A percentile compares a stretch with the other conserved stretches of the same genome.
phyloP scores from a whole-genome alignment of 306 rosid genomes.

The Dalbergia cochinchinensis region DNA sequence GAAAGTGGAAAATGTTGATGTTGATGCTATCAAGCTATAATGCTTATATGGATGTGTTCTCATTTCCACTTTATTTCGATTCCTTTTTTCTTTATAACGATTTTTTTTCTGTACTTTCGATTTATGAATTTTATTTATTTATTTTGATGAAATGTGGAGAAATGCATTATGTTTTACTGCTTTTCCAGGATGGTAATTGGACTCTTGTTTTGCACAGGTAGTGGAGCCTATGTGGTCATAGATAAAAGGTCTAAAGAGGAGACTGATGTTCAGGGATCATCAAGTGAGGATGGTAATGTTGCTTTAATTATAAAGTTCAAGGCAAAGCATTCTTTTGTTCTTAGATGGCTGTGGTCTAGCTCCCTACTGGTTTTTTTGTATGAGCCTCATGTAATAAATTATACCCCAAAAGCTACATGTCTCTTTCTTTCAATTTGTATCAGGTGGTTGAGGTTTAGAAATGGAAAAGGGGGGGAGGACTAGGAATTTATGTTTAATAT shows the following conservation, averaged over 20 bases:
- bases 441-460: constrained; percentile 23
- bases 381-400: constrained; percentile 21
- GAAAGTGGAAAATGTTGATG: constrained; percentile 13
- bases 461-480: constrained; percentile 10
- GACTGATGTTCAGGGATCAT: constrained; percentile 69
- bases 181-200: constrained; percentile 34
- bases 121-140: constrained; percentile 6
- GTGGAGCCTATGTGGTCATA: constrained; percentile 90
- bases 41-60: constrained; percentile 21
- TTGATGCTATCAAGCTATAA: constrained; percentile 8
- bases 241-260: constrained; percentile 79
- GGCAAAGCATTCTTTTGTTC: constrained; percentile 30
- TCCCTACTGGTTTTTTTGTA: constrained; percentile 14
- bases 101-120: constrained; percentile 15
- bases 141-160: constrained; percentile 36
- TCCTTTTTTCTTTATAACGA: not conserved
- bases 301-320: constrained; percentile 38
- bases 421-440: constrained; percentile 24
- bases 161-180: constrained; percentile 14
- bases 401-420: constrained; percentile 8
- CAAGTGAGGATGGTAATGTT: constrained; percentile 82
- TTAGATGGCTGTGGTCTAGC: constrained; percentile 17
- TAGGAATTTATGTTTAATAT: constrained; percentile 25
- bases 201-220: constrained; percentile 60
- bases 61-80: constrained; percentile 30